phyloP scores from a whole-genome alignment of 2,329 filamentous ascomycete genomes.

The Leptoxyphium fumago region DNA sequence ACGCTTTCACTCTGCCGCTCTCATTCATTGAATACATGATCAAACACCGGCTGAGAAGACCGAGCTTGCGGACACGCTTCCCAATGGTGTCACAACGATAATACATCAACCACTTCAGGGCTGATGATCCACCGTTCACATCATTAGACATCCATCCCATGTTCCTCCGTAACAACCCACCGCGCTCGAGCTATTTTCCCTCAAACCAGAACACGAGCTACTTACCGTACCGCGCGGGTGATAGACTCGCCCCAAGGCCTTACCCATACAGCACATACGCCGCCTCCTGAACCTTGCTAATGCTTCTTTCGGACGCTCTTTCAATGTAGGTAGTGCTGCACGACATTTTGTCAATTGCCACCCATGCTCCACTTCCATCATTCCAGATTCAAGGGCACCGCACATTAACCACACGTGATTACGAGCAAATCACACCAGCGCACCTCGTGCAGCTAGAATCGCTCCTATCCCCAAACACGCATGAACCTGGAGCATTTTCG shows the following conservation, averaged over 20 bases:
- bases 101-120: too few species aligned
- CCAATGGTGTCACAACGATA: too few species aligned
- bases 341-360: slow-evolving; percentile 14
- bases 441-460: slow-evolving; percentile 4
- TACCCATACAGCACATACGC: slow-evolving; percentile 6
- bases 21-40: too few species aligned
- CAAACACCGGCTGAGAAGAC: too few species aligned
- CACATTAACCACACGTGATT: not conserved
- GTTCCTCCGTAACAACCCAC: too few species aligned
- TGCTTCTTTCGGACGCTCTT: not conserved
- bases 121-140: too few species aligned
- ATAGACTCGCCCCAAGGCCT: not conserved
- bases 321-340: slow-evolving; percentile 9
- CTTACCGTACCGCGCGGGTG: too few species aligned
- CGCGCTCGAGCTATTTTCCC: too few species aligned
- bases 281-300: slow-evolving; percentile 1
- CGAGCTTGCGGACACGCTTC: too few species aligned
- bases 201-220: too few species aligned
- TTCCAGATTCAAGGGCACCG: slow-evolving; percentile 8
- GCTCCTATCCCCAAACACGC: slow-evolving; percentile 7
- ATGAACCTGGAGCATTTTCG: slow-evolving; percentile 11
- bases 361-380: slow-evolving; percentile 6
- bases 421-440: not conserved
- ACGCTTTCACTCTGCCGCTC: too few species aligned
- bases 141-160: too few species aligned